Evolutionary conservation across 208 protist species (phyloP).

Genomic region (Polymyxa betae): DNA sequence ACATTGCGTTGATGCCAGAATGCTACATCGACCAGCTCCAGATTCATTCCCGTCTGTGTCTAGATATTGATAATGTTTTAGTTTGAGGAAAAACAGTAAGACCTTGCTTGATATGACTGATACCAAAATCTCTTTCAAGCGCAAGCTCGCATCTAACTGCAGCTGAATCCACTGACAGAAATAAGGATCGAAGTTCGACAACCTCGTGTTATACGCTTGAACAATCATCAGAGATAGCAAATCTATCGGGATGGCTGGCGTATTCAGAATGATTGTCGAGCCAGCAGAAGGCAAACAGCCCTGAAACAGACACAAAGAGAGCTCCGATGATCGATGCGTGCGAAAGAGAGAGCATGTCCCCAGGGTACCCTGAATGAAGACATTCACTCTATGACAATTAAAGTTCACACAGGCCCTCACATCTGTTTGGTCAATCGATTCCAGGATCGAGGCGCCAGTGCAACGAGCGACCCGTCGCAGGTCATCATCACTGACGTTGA

Average conservation of each 20-base stretch:
- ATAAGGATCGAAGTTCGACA: no score
- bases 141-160: neutral
- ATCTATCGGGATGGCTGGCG: neutral
- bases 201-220: neutral
- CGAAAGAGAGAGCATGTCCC: conserved; percentile 1
- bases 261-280: neutral
- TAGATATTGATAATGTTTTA: no score
- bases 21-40: no score
- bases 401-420: neutral
- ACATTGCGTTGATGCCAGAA: no score
- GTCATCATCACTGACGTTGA: neutral
- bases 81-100: no score
- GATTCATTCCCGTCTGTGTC: no score
- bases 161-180: no score
- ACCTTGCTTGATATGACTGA: no score
- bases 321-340: neutral
- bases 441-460: conserved; percentile 10
- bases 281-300: neutral
- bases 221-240: neutral
- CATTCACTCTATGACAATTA: neutral
- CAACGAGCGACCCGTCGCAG: conserved; percentile 27
- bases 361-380: conserved; percentile 11
- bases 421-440: neutral
- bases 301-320: neutral
- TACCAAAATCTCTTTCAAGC: neutral